Base-by-base conservation (phyloP, 495 filamentous ascomycete species). In the Trichoderma gamsii region DNA sequence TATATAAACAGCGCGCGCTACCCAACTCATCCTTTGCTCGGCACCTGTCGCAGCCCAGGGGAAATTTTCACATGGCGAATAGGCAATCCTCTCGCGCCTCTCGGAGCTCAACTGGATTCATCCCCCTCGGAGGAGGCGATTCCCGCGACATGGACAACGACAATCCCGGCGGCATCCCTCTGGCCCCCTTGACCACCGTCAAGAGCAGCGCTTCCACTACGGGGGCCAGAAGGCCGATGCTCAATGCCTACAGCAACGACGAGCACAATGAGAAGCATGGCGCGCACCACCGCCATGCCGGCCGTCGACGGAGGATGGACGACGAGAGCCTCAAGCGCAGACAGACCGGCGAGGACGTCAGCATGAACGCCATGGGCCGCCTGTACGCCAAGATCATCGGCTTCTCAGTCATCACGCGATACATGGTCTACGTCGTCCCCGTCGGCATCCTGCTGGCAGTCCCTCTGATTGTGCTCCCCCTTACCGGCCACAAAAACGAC, bases 371-470 rank as follows among this genome's bases (percentile, higher is more conserved):
- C 63, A 90, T 99, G 88, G 95, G 95, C n/a, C 87, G 80, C 69
- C 76, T 99, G 69, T 99, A 97, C 77, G 83, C 89, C 73, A 92
- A 88, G 73, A 86, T 99, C 65, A 76, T 95, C 71, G 86, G 90
- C 74, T 96, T 92, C 78, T 94, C 90, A 18, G 85, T 94, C 73
- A 74, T 96, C 71, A 96, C 90, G 65, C 86, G 93, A 35, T 99
- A 98, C 73, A 81, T 97, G 61, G 82, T 99, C 65, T 97, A 97
- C 75, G 87, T 98, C 67, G 75, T 91, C 21, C 95, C 95, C 1
- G 75, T 98, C 41, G 91, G 86, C 41, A 16, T 89, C 2, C 74
- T 91, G 29, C 86, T 99, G 69, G 90, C 92, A 3, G 78, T 92
- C 25, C 93, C 93, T 15, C 91, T 97, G 67, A 84, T 97, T 69